These are phyloP conservation scores for Paramecium sexaurelia DNA, from an alignment of 73 alveolate genomes.

Conservation along the genomic window DNA sequence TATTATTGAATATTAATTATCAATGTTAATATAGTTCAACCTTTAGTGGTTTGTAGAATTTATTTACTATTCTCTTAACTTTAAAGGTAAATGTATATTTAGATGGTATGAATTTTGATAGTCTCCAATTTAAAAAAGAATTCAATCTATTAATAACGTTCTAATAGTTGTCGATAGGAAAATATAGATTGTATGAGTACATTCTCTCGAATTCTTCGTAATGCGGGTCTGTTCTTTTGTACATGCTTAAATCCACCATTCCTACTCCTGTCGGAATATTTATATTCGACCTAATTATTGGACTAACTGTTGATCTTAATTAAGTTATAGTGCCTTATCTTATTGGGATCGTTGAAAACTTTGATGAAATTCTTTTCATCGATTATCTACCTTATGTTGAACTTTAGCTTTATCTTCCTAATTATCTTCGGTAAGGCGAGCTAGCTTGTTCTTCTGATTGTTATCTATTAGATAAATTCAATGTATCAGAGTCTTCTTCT, in stretches of 20 bases:
- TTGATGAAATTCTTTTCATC: slow-evolving; percentile 45
- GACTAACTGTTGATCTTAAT: slow-evolving; percentile 15
- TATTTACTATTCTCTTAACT: neutral
- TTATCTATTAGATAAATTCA: neutral
- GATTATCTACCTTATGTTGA: neutral
- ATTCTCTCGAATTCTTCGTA: neutral
- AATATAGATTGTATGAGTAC: neutral
- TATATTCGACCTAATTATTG: neutral
- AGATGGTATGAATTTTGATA: neutral
- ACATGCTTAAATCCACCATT: slow-evolving; percentile 59
- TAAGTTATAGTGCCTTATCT: slow-evolving; percentile 23
- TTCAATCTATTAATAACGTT: neutral
- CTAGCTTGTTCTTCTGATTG: neutral
- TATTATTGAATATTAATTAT: slow-evolving; percentile 1
- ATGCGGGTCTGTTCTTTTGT: neutral
- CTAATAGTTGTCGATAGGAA: neutral
- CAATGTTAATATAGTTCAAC: neutral
- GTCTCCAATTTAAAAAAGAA: neutral
- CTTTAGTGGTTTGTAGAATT: neutral
- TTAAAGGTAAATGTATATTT: neutral
- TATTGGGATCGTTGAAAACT: slow-evolving; percentile 13
- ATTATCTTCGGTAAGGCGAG: neutral
- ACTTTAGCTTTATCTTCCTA: neutral
- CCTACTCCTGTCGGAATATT: neutral
- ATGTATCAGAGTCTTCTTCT: slow-evolving; percentile 42